Evolutionary conservation across 306 rosid genomes (phyloP).

Genomic region (Notholithocarpus densiflorus): DNA sequence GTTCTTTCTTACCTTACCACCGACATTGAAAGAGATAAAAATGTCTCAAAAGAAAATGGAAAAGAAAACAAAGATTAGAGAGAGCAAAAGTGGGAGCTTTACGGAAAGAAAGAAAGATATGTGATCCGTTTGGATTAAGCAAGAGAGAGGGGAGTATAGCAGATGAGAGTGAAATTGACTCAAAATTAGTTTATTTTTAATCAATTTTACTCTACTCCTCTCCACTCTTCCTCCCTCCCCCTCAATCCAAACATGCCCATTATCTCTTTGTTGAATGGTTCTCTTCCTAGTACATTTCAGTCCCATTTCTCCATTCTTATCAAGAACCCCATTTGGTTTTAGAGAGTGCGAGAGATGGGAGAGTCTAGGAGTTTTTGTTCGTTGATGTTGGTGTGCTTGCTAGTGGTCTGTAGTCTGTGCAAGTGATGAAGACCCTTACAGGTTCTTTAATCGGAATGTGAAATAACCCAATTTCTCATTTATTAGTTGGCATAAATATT

Average conservation of each 20-base stretch:
- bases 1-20: constrained; percentile 6
- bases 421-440: constrained; percentile 70
- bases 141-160: rapidly evolving
- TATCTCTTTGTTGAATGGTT: constrained; percentile 7
- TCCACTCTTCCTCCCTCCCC: too few species aligned
- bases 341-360: constrained; percentile 37
- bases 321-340: background rate
- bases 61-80: constrained; percentile 9
- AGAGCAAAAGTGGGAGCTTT: constrained; percentile 1
- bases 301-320: constrained; percentile 13
- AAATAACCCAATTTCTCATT: too few species aligned
- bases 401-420: constrained; percentile 28
- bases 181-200: too few species aligned
- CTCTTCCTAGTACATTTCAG: background rate
- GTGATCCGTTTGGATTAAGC: too few species aligned
- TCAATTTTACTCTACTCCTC: rapidly evolving
- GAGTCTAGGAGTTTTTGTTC: constrained; percentile 21
- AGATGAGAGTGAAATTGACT: too few species aligned
- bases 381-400: constrained; percentile 32
- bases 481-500: too few species aligned
- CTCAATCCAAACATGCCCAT: background rate
- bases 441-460: constrained; percentile 65
- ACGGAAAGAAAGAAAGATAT: constrained; percentile 13
- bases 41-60: background rate
- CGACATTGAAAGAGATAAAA: constrained; percentile 23